Evolutionary conservation across 495 filamentous ascomycete genomes (phyloP).

Genomic region (Staphylotrichum tortipilum): DNA sequence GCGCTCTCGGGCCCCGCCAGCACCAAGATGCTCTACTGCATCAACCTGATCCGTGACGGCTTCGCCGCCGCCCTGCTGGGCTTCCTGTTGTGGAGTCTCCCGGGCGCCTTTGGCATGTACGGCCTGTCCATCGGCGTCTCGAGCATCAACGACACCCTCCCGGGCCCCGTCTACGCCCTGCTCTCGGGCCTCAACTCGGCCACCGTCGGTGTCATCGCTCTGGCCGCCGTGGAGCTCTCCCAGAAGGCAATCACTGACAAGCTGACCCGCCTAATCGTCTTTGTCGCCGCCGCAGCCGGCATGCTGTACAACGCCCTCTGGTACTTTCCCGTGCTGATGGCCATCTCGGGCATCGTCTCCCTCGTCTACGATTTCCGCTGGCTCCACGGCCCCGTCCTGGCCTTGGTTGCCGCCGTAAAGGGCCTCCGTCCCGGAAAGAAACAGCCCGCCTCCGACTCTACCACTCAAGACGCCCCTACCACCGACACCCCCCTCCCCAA

Average conservation of each 20-base stretch:
- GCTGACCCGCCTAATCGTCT: constrained; percentile 59
- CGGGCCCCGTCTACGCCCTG: constrained; percentile 60
- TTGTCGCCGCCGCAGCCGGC: constrained; percentile 59
- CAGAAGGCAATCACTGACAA: constrained; percentile 68
- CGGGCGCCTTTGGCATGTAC: constrained; percentile 72
- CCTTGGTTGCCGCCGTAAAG: not conserved
- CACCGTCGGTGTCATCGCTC: constrained; percentile 69
- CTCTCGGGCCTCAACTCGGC: constrained; percentile 72
- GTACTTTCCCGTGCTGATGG: constrained; percentile 74
- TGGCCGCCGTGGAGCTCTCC: constrained; percentile 68
- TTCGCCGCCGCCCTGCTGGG: constrained; percentile 52
- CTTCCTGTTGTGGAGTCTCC: constrained; percentile 68
- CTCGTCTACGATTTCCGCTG: constrained; percentile 54
- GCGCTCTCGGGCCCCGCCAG: constrained; percentile 66
- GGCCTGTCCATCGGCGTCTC: constrained; percentile 60
- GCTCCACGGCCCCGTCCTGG: constrained; percentile 27
- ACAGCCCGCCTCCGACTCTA: constrained; percentile 2
- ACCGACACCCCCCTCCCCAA: not conserved
- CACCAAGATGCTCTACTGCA: constrained; percentile 74
- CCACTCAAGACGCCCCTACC: not conserved
- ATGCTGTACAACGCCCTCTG: constrained; percentile 70
- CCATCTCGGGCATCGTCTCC: constrained; percentile 46
- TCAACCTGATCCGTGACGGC: constrained; percentile 59
- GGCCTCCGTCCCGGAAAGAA: not conserved
- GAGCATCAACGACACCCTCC: constrained; percentile 51